phyloP scores from a whole-genome alignment of 2,329 filamentous ascomycete genomes.

The Colletotrichum sp. region DNA sequence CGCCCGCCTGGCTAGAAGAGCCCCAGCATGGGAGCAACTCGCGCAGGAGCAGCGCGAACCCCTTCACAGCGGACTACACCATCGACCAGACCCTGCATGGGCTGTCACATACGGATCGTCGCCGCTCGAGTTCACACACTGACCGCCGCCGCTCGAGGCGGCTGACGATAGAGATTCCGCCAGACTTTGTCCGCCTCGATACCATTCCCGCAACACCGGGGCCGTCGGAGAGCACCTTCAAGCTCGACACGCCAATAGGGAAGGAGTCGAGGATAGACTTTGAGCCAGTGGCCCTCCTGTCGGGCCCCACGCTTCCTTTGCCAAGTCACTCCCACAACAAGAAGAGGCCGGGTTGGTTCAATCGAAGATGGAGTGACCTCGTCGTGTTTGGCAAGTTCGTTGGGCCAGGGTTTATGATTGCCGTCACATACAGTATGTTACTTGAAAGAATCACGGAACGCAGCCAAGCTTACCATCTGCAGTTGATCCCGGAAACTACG shows the following conservation, averaged over 20 bases:
- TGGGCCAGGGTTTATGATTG: conserved; percentile 71
- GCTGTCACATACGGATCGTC: not conserved
- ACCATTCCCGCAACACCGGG: not conserved
- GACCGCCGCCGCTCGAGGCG: not conserved
- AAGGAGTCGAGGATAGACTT: not conserved
- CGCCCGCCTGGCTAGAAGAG: conserved; percentile 11
- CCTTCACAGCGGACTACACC: conserved; percentile 17
- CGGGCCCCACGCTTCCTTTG: not conserved
- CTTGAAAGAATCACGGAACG: not conserved
- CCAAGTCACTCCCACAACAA: not conserved
- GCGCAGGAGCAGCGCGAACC: conserved; percentile 4
- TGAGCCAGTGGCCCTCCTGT: not conserved
- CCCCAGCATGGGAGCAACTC: not conserved
- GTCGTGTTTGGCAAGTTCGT: conserved; percentile 42
- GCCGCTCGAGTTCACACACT: not conserved
- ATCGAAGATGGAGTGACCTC: not conserved
- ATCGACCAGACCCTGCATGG: conserved; percentile 18
- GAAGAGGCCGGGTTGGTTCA: not conserved
- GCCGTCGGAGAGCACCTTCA: not conserved
- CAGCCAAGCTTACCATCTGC: not conserved
- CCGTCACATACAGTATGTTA: conserved; percentile 60
- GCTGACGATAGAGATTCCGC: conserved; percentile 2
- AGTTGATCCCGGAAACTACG: conserved; percentile 71
- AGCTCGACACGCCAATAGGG: not conserved
- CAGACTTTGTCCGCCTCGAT: conserved; percentile 1